Conservation (phyloP, 2,329 filamentous ascomycete species). For the Fusarium nelsonii region DNA sequence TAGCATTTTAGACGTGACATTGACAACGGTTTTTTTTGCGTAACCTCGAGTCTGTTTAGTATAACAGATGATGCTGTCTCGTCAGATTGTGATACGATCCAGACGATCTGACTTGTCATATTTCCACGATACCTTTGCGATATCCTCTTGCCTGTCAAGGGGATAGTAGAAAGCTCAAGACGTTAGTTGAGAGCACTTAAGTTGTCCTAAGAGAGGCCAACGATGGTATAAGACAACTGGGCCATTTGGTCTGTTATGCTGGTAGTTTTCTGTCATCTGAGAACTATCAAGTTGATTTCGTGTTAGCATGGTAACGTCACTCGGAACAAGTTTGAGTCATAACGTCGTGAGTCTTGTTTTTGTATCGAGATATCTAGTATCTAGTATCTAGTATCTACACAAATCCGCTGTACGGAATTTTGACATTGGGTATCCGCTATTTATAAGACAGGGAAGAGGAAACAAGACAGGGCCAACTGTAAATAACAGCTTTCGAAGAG, state of each 20-base stretch:
- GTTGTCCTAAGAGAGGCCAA: too few species aligned
- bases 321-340: slow-evolving; percentile 10
- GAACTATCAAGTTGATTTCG: not conserved
- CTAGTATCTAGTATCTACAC: slow-evolving; percentile 29
- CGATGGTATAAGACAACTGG: not conserved
- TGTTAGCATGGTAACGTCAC: not conserved
- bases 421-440: slow-evolving; percentile 18
- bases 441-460: slow-evolving; percentile 7
- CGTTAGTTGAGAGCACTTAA: too few species aligned
- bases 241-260: not conserved
- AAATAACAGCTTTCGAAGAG: slow-evolving; percentile 3
- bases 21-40: too few species aligned
- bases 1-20: too few species aligned
- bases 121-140: too few species aligned
- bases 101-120: too few species aligned
- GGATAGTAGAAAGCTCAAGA: too few species aligned
- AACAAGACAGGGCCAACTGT: slow-evolving; percentile 20
- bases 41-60: too few species aligned
- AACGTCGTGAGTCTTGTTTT: slow-evolving; percentile 31
- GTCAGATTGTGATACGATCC: too few species aligned
- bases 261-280: too few species aligned
- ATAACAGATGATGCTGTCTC: too few species aligned
- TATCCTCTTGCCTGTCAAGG: too few species aligned
- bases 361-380: slow-evolving; percentile 25
- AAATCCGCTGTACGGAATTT: slow-evolving; percentile 10